Evolutionary conservation across 225 moss, liverwort and hornwort species (phyloP).

Genomic region (Antitrichia curtipendula): DNA sequence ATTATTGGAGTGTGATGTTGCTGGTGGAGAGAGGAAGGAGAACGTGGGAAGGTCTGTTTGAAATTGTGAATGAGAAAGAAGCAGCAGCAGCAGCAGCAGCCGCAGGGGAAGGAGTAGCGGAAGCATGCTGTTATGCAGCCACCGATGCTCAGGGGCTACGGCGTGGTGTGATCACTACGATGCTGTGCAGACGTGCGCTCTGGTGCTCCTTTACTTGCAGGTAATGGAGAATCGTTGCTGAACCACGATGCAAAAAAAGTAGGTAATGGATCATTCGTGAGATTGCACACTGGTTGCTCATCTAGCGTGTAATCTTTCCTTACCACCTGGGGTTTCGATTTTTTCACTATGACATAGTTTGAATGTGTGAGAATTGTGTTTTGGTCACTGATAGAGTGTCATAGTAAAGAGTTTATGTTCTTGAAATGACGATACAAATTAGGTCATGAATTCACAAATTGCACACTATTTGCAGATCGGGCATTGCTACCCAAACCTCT

Average conservation of each 20-base stretch:
- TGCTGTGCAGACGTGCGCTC: constrained; percentile 27
- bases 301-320: background rate
- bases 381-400: background rate
- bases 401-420: background rate
- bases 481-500: background rate
- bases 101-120: background rate
- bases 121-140: constrained; percentile 34
- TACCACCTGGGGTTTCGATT: too few species aligned
- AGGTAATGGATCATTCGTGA: background rate
- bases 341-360: background rate
- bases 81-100: background rate
- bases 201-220: constrained; percentile 90
- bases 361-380: background rate
- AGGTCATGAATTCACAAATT: background rate
- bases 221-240: background rate
- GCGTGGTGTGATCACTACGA: constrained; percentile 35
- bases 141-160: constrained; percentile 16
- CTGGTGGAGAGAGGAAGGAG: background rate
- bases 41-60: background rate
- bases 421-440: background rate
- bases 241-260: background rate
- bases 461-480: background rate
- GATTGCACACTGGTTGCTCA: background rate
- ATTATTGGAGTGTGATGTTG: background rate
- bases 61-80: background rate